phyloP scores from a whole-genome alignment of 1,284 basidiomycete species.

The Bondarzewia mesenterica region DNA sequence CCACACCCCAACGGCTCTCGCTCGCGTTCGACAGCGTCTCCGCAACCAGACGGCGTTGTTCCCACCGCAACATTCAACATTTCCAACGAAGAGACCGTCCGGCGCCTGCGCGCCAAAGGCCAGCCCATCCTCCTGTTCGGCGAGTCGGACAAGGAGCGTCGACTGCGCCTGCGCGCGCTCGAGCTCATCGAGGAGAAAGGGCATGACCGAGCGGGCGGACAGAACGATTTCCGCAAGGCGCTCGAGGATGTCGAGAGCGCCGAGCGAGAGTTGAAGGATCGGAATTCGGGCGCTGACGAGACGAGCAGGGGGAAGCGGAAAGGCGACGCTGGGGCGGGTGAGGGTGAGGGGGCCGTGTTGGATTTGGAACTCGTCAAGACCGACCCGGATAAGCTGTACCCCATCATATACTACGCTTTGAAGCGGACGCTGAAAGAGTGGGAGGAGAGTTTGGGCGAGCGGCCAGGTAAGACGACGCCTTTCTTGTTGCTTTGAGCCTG shows the following conservation, averaged over 20 bases:
- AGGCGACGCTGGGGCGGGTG: conserved; percentile 30
- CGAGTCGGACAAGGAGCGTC: conserved; percentile 89
- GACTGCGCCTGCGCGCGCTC: conserved; percentile 83
- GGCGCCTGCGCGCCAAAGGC: conserved; percentile 82
- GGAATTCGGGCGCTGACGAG: conserved; percentile 28
- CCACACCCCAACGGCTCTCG: conserved; percentile 37
- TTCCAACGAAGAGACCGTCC: conserved; percentile 87
- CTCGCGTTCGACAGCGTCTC: conserved; percentile 7
- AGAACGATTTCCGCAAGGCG: conserved; percentile 94
- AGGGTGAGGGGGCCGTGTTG: conserved; percentile 54
- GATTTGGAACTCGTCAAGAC: conserved; percentile 82
- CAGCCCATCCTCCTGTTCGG: conserved; percentile 95
- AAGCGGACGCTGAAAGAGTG: conserved; percentile 93
- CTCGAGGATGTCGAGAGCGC: conserved; percentile 86
- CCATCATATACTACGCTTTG: conserved; percentile 93
- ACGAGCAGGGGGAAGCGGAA: conserved; percentile 55
- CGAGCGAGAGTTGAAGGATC: conserved; percentile 62
- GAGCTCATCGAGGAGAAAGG: conserved; percentile 91
- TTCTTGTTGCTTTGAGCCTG: neutral
- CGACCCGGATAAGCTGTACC: conserved; percentile 95
- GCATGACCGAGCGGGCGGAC: conserved; percentile 65
- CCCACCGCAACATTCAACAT: conserved; percentile 61
- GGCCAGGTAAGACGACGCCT: conserved; percentile 63
- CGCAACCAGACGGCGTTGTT: conserved; percentile 1
- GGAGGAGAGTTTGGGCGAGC: conserved; percentile 88